Percentiles rank a stretch among this genome's conserved stretches.
phyloP scores from a whole-genome alignment of 441 rosid genomes.

The Euphorbia celastroides region DNA sequence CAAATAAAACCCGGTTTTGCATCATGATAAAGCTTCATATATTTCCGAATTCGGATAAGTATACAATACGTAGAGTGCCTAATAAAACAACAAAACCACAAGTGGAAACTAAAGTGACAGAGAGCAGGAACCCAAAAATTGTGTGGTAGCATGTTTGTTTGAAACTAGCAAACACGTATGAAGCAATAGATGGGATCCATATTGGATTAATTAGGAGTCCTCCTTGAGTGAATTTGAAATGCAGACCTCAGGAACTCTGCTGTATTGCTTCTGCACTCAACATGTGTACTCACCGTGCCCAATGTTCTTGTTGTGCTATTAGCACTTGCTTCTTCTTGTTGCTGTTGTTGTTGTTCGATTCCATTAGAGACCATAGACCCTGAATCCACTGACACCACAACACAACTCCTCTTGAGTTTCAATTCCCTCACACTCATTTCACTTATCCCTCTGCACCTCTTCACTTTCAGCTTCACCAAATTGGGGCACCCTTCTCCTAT shows the following conservation, averaged over 20 bases:
- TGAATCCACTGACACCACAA: constrained; percentile 38
- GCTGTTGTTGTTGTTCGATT: background rate
- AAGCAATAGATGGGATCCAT: no score
- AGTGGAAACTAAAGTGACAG: no score
- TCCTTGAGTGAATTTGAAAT: constrained; percentile 10
- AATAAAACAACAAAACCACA: no score
- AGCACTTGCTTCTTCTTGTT: background rate
- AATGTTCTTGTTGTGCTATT: background rate
- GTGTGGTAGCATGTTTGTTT: no score
- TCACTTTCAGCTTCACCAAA: constrained; percentile 53
- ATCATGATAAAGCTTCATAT: no score
- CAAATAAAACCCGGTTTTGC: no score
- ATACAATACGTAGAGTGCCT: no score
- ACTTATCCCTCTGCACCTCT: constrained; percentile 46
- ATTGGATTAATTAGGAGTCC: constrained; percentile 9
- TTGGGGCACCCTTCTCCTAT: constrained; percentile 43
- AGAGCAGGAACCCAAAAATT: no score
- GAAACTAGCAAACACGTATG: no score
- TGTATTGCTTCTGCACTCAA: constrained; percentile 30
- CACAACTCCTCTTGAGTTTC: constrained; percentile 24
- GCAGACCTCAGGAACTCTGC: constrained; percentile 30
- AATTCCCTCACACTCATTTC: constrained; percentile 27
- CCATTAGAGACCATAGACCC: no score
- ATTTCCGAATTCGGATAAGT: no score
- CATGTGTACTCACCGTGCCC: constrained; percentile 18